A percentile compares a stretch with the other conserved stretches of the same genome.
Evolutionary conservation across 2,329 filamentous ascomycete genomes (phyloP).

Genomic region (Metarhizium sp.): DNA sequence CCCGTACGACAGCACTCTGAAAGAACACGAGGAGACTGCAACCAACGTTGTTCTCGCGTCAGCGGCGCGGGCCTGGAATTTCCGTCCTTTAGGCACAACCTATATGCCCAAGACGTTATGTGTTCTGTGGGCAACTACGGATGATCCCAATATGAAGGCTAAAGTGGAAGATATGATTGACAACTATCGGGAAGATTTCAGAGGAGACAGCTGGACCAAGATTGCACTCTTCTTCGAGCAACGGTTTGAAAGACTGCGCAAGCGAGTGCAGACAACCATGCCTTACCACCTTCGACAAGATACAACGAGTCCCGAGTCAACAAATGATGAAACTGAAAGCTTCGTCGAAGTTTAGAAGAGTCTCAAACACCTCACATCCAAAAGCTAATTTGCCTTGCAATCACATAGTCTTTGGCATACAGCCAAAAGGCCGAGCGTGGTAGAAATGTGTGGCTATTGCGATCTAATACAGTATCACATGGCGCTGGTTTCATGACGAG

Average conservation of each 20-base stretch:
- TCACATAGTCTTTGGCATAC: background rate
- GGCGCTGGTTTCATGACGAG: too few relatives aligned
- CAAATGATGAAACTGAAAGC: background rate
- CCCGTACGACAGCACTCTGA: background rate
- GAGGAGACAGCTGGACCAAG: conserved; percentile 3
- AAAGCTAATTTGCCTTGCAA: background rate
- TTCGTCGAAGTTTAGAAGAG: background rate
- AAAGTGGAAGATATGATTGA: conserved; percentile 5
- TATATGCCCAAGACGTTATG: conserved; percentile 5
- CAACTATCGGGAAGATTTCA: conserved; percentile 4
- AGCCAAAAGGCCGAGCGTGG: too few relatives aligned
- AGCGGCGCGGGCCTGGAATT: conserved; percentile 4
- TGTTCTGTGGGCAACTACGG: conserved; percentile 4
- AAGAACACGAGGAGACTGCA: background rate
- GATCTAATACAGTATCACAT: too few relatives aligned
- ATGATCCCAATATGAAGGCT: background rate
- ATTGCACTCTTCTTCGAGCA: conserved; percentile 3
- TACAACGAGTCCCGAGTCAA: conserved; percentile 1
- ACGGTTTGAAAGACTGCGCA: conserved; percentile 2
- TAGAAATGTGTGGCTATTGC: too few relatives aligned
- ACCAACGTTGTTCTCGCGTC: conserved; percentile 1
- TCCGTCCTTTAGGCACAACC: conserved; percentile 5
- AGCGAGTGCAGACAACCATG: background rate
- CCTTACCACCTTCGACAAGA: background rate
- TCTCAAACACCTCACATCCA: too few relatives aligned